Evolutionary conservation across 164 flowering plant genomes (phyloP).

Genomic region (Kingdonia uniflora): DNA sequence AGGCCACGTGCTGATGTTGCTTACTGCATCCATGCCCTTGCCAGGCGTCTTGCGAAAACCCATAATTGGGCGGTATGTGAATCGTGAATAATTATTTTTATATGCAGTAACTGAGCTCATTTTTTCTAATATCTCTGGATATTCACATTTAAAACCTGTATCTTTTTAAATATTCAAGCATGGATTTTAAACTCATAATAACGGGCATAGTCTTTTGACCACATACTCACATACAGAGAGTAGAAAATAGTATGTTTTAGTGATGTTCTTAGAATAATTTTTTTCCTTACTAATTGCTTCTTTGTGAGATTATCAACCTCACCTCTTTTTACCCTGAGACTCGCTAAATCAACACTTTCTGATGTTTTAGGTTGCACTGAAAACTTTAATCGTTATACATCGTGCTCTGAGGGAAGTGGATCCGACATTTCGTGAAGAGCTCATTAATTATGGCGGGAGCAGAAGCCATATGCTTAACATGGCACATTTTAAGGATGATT

Average conservation of each 20-base stretch:
- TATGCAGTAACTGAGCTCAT: too few species aligned
- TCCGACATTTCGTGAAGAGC: slow-evolving; percentile 86
- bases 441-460: slow-evolving; percentile 78
- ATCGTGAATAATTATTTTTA: neutral
- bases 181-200: too few species aligned
- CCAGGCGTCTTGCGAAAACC: slow-evolving; percentile 75
- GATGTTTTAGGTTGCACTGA: slow-evolving; percentile 72
- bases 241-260: too few species aligned
- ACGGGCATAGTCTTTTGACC: too few species aligned
- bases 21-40: slow-evolving; percentile 93
- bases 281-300: too few species aligned
- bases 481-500: slow-evolving; percentile 95
- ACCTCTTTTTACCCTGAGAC: too few species aligned
- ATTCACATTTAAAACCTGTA: too few species aligned
- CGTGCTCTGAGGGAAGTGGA: slow-evolving; percentile 98
- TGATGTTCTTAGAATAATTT: too few species aligned
- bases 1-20: slow-evolving; percentile 97
- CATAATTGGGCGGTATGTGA: slow-evolving; percentile 86
- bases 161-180: too few species aligned
- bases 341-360: slow-evolving; percentile 1
- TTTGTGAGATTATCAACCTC: too few species aligned
- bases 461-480: slow-evolving; percentile 85
- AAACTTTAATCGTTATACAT: slow-evolving; percentile 84
- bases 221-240: too few species aligned
- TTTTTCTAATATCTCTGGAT: too few species aligned